These are phyloP conservation scores for Parathielavia hyrcaniae DNA, from an alignment of 495 filamentous ascomycete species.

Conservation along the genomic window DNA sequence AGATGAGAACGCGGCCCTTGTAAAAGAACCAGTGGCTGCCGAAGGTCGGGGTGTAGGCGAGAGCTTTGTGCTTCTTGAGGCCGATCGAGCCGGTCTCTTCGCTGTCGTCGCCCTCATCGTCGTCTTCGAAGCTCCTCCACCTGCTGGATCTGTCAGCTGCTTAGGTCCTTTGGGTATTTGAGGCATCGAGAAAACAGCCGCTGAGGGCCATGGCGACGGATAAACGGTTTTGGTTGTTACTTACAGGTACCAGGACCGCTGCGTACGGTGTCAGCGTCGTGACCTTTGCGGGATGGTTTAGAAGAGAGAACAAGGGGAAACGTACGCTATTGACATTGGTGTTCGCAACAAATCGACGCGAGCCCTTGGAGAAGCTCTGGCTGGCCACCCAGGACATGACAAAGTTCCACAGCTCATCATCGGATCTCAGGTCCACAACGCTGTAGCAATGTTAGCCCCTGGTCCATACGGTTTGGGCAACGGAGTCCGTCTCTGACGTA, in stretches of 20 bases:
- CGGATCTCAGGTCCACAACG: constrained; percentile 56
- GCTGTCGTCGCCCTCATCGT: constrained; percentile 45
- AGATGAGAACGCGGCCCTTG: constrained; percentile 48
- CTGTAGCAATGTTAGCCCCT: neutral
- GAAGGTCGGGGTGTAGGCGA: constrained; percentile 59
- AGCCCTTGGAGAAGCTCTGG: constrained; percentile 51
- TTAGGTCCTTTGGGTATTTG: neutral
- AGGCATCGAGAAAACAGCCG: too few relatives aligned
- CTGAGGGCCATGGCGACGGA: neutral
- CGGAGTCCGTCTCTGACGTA: neutral
- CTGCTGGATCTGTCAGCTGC: constrained; percentile 17
- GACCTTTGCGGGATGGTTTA: neutral
- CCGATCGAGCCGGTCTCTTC: constrained; percentile 22
- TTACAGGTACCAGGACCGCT: constrained; percentile 4
- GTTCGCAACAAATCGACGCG: constrained; percentile 57
- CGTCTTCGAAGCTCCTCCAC: constrained; percentile 39
- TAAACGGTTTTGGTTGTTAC: neutral
- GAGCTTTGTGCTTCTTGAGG: constrained; percentile 43
- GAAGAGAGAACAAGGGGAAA: neutral
- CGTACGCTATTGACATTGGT: constrained; percentile 42
- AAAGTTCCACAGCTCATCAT: constrained; percentile 64
- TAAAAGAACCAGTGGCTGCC: constrained; percentile 65
- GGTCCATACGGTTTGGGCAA: too few relatives aligned
- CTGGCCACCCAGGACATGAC: constrained; percentile 63
- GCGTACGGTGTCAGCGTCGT: neutral